phyloP scores from a whole-genome alignment of 257 asterid genomes.

The Mentha longifolia region DNA sequence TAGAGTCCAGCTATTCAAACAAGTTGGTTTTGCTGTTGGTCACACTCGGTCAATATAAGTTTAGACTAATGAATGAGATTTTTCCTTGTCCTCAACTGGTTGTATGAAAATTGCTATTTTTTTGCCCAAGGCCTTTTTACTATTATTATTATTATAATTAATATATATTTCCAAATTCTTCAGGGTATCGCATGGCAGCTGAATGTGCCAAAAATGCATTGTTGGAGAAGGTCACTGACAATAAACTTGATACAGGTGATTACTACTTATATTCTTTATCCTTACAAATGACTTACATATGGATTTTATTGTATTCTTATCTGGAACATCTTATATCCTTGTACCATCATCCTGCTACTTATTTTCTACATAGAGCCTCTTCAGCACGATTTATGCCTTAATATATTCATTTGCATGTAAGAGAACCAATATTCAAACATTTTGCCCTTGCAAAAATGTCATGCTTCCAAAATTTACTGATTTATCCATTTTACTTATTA shows the following conservation, averaged over 20 bases:
- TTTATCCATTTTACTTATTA: background rate
- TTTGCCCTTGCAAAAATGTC: conserved; percentile 4
- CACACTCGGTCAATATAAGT: background rate
- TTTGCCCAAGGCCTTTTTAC: background rate
- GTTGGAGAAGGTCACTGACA: conserved; percentile 86
- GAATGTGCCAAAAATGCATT: conserved; percentile 87
- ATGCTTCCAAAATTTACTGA: background rate
- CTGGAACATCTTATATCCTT: background rate
- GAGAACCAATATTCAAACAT: background rate
- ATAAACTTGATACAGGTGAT: conserved; percentile 81
- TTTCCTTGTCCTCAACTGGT: background rate
- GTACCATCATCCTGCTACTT: conserved; percentile 6
- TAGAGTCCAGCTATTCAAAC: conserved; percentile 2
- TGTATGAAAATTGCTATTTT: conserved; percentile 1
- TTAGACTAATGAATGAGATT: background rate
- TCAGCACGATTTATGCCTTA: conserved; percentile 4
- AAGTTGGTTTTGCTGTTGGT: conserved; percentile 3
- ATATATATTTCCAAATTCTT: conserved; percentile 3
- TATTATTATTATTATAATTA: background rate
- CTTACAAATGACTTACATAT: background rate
- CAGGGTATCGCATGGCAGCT: conserved; percentile 93
- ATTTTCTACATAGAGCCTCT: background rate
- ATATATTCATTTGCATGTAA: background rate
- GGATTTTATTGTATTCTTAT: background rate
- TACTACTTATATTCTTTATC: background rate